Evolutionary conservation across 352 stramenopile genomes (phyloP).

Genomic region (Phytophthora hibernalis): DNA sequence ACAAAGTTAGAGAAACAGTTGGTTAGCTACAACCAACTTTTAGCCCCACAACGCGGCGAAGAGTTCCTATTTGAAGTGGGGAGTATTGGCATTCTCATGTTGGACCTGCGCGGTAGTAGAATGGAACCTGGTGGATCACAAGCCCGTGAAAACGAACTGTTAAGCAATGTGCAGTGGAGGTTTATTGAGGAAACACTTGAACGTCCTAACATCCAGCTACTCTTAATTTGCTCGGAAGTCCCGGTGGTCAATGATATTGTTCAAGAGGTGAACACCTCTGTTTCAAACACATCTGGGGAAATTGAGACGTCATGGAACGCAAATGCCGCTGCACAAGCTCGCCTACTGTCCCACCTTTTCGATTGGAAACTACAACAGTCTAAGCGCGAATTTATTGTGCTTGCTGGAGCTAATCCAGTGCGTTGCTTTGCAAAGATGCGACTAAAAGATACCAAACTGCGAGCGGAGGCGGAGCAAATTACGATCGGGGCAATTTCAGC

Average conservation of each 20-base stretch:
- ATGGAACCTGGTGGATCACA: constrained; percentile 69
- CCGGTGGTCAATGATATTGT: constrained; percentile 51
- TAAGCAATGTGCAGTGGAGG: constrained; percentile 68
- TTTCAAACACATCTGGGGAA: constrained; percentile 9
- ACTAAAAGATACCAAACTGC: constrained; percentile 56
- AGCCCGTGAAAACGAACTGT: constrained; percentile 55
- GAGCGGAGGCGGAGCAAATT: constrained; percentile 51
- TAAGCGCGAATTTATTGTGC: constrained; percentile 50
- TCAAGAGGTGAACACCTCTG: neutral
- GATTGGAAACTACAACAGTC: constrained; percentile 75
- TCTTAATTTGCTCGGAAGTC: constrained; percentile 62
- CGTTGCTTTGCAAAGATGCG: constrained; percentile 46
- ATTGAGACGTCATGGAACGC: constrained; percentile 50
- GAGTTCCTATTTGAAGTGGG: constrained; percentile 62
- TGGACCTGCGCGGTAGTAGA: constrained; percentile 69
- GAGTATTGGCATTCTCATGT: constrained; percentile 53
- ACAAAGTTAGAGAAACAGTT: constrained; percentile 55
- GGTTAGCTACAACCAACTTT: constrained; percentile 66
- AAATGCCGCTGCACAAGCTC: constrained; percentile 44
- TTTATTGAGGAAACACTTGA: constrained; percentile 62
- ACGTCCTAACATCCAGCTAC: constrained; percentile 31
- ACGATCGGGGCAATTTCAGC: constrained; percentile 52
- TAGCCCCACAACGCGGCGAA: constrained; percentile 65
- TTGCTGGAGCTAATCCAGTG: constrained; percentile 49
- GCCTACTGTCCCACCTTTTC: constrained; percentile 61